A percentile compares a stretch with the other conserved stretches of the same genome.
These are phyloP conservation scores for Marchantia polymorpha DNA, from an alignment of 225 moss, liverwort and hornwort species.

Conservation along the genomic window DNA sequence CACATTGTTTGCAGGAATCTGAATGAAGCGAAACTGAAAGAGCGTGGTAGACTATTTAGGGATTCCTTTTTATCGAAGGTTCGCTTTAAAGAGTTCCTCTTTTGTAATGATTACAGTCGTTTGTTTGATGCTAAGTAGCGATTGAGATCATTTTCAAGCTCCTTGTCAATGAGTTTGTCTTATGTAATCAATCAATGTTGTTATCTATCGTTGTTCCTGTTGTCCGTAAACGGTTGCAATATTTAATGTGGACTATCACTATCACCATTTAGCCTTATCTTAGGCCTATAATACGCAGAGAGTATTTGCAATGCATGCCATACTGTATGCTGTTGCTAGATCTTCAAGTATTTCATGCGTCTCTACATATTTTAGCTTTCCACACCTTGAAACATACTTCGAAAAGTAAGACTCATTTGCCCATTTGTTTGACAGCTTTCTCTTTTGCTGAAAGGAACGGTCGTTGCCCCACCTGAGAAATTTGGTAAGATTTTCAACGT, in stretches of 20 bases:
- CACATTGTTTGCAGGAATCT: constrained; percentile 56
- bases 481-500: constrained; percentile 53
- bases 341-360: not conserved
- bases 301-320: too few relatives aligned
- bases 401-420: not conserved
- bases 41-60: constrained; percentile 84
- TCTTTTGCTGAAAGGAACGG: constrained; percentile 87
- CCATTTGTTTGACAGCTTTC: constrained; percentile 55
- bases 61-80: constrained; percentile 98
- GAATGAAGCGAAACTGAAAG: constrained; percentile 87
- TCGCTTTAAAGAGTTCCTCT: not conserved
- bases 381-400: too few relatives aligned
- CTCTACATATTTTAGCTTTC: not conserved
- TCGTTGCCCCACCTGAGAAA: constrained; percentile 94
- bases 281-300: too few relatives aligned
- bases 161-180: too few relatives aligned
- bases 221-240: not conserved
- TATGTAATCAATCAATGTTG: not conserved
- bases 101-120: not conserved
- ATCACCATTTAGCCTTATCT: too few relatives aligned
- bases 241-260: too few relatives aligned
- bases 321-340: not conserved
- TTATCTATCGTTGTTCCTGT: not conserved
- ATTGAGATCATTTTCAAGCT: not conserved
- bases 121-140: not conserved